Evolutionary conservation across 2,329 filamentous ascomycete species (phyloP).

Genomic region (Fusarium lyarnte): DNA sequence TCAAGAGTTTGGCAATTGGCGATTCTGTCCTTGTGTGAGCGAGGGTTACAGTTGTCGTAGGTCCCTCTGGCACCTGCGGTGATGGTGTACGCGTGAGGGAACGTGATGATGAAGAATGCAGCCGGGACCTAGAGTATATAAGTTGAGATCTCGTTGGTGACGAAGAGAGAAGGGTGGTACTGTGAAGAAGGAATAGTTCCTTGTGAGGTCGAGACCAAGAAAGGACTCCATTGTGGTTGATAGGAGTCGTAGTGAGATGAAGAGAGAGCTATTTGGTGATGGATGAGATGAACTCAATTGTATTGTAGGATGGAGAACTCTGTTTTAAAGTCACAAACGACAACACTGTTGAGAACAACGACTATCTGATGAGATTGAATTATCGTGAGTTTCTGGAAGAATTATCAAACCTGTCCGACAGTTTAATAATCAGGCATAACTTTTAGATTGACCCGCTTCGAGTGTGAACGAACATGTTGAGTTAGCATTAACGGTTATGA

Average conservation of each 20-base stretch:
- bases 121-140: constrained; percentile 50
- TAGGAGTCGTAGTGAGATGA: neutral
- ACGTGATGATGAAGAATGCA: constrained; percentile 48
- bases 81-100: constrained; percentile 50
- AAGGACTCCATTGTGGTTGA: constrained; percentile 43
- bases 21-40: constrained; percentile 46
- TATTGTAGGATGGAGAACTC: neutral
- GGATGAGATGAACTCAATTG: neutral
- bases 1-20: constrained; percentile 46
- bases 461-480: constrained; percentile 14
- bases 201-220: constrained; percentile 48
- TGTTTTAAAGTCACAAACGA: neutral
- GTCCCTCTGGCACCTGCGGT: constrained; percentile 36
- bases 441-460: constrained; percentile 6
- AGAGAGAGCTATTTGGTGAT: neutral
- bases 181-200: constrained; percentile 49
- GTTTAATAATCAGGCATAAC: constrained; percentile 30
- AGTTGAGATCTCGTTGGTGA: neutral
- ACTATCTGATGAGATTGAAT: neutral
- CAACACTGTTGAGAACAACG: constrained; percentile 22
- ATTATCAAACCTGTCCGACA: constrained; percentile 24
- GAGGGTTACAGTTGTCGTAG: constrained; percentile 54
- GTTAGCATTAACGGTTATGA: constrained; percentile 24
- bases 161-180: constrained; percentile 16
- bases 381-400: neutral